A percentile compares a stretch with the other conserved stretches of the same genome.
Evolutionary conservation across 495 filamentous ascomycete genomes (phyloP).

Genomic region (Pseudomonodictys pantanalensis): DNA sequence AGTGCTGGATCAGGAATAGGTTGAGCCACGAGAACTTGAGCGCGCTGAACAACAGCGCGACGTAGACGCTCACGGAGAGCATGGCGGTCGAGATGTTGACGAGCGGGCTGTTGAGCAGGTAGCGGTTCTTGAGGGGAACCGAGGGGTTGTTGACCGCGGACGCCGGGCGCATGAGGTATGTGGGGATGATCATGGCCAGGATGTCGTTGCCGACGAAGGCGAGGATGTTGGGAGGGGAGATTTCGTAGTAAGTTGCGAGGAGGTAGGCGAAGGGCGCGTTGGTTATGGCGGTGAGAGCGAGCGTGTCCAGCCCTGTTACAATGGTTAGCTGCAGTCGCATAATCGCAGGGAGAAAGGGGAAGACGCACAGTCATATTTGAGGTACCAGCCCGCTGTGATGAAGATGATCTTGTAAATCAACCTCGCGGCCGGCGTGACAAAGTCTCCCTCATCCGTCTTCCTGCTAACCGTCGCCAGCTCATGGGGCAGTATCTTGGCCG

Average conservation of each 20-base stretch:
- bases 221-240: conserved; percentile 56
- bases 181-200: conserved; percentile 64
- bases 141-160: conserved; percentile 60
- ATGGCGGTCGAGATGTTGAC: conserved; percentile 63
- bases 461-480: conserved; percentile 63
- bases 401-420: conserved; percentile 67
- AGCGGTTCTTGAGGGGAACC: conserved; percentile 58
- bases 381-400: conserved; percentile 67
- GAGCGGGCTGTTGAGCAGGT: conserved; percentile 63
- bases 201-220: conserved; percentile 61
- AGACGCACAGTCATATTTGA: conserved; percentile 63
- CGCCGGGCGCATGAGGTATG: conserved; percentile 63
- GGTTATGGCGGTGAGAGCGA: conserved; percentile 63
- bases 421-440: conserved; percentile 52
- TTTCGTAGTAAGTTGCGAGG: conserved; percentile 67
- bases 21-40: conserved; percentile 62
- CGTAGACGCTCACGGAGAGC: conserved; percentile 66
- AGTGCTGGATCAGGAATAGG: conserved; percentile 63
- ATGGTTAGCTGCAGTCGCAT: not conserved
- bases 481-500: conserved; percentile 49
- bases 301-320: conserved; percentile 70
- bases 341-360: not conserved
- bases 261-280: conserved; percentile 70
- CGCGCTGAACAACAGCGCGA: conserved; percentile 60
- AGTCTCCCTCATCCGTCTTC: conserved; percentile 56